phyloP scores from a whole-genome alignment of 768 basidiomycete species.

The Leucocoprinus sp. region DNA sequence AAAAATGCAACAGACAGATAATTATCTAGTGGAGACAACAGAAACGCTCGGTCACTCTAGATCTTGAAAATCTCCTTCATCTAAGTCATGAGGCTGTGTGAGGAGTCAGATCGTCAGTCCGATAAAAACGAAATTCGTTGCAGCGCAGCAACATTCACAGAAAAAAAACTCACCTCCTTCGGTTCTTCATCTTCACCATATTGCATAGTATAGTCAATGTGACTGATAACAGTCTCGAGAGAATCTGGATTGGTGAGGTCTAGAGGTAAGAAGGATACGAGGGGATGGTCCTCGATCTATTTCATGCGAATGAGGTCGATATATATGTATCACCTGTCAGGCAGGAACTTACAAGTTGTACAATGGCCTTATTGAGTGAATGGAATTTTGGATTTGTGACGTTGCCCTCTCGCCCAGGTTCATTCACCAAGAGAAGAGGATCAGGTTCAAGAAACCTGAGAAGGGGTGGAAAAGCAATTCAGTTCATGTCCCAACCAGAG shows the following conservation, averaged over 20 bases:
- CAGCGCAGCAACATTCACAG: neutral
- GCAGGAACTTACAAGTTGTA: slow-evolving; percentile 65
- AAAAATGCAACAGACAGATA: too few species aligned
- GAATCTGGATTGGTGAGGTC: slow-evolving; percentile 88
- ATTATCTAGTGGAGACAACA: too few species aligned
- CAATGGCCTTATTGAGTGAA: slow-evolving; percentile 89
- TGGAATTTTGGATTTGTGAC: slow-evolving; percentile 77
- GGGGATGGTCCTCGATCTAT: slow-evolving; percentile 96
- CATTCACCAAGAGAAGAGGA: slow-evolving; percentile 70
- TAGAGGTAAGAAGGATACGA: slow-evolving; percentile 93
- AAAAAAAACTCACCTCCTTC: slow-evolving; percentile 56
- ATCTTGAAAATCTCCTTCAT: slow-evolving; percentile 85
- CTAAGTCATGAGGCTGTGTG: slow-evolving; percentile 84
- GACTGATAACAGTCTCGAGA: slow-evolving; percentile 82
- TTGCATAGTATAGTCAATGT: slow-evolving; percentile 98
- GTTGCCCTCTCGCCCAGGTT: slow-evolving; percentile 48
- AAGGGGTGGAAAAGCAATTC: slow-evolving; percentile 3
- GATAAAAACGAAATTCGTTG: too few species aligned
- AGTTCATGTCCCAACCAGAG: neutral
- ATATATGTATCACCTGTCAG: neutral
- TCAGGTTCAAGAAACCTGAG: slow-evolving; percentile 90
- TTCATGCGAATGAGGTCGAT: neutral
- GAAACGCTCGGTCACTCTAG: slow-evolving; percentile 38
- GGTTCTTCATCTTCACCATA: slow-evolving; percentile 99
- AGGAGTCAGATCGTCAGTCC: too few species aligned